Conservation (phyloP, 176 grass and related monocot species). For the Poa annua region DNA sequence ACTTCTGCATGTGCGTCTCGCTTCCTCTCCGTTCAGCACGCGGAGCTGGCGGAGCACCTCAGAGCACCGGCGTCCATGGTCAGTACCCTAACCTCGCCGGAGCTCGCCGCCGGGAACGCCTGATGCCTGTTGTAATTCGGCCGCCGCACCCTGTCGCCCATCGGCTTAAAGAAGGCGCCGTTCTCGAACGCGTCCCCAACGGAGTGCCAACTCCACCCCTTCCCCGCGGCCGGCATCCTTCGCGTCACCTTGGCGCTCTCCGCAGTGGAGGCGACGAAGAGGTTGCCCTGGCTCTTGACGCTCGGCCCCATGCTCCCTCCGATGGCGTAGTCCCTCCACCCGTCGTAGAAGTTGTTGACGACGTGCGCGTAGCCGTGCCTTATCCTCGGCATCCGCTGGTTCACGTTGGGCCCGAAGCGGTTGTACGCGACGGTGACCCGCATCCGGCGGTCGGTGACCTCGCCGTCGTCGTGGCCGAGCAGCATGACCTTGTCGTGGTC, state of each 20-base stretch:
- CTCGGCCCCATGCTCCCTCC: slow-evolving; percentile 74
- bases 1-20: neutral
- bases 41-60: slow-evolving; percentile 33
- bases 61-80: slow-evolving; percentile 74
- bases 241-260: slow-evolving; percentile 66
- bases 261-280: slow-evolving; percentile 56
- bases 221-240: slow-evolving; percentile 31
- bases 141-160: slow-evolving; percentile 43
- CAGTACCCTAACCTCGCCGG: slow-evolving; percentile 43
- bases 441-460: slow-evolving; percentile 58
- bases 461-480: slow-evolving; percentile 73
- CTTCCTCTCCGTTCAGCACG: slow-evolving; percentile 47
- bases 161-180: slow-evolving; percentile 71
- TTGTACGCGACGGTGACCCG: slow-evolving; percentile 85
- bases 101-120: slow-evolving; percentile 48
- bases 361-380: slow-evolving; percentile 79
- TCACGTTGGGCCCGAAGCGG: slow-evolving; percentile 73
- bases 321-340: slow-evolving; percentile 83
- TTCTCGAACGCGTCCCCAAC: slow-evolving; percentile 66
- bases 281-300: slow-evolving; percentile 80
- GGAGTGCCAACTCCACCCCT: slow-evolving; percentile 69
- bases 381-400: slow-evolving; percentile 93
- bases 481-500: slow-evolving; percentile 95
- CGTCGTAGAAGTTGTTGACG: slow-evolving; percentile 79
- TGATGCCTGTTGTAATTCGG: slow-evolving; percentile 67